A percentile compares a stretch with the other conserved stretches of the same genome.
Conservation (phyloP, 768 basidiomycete species). For the Mycena olivaceomarginata region DNA sequence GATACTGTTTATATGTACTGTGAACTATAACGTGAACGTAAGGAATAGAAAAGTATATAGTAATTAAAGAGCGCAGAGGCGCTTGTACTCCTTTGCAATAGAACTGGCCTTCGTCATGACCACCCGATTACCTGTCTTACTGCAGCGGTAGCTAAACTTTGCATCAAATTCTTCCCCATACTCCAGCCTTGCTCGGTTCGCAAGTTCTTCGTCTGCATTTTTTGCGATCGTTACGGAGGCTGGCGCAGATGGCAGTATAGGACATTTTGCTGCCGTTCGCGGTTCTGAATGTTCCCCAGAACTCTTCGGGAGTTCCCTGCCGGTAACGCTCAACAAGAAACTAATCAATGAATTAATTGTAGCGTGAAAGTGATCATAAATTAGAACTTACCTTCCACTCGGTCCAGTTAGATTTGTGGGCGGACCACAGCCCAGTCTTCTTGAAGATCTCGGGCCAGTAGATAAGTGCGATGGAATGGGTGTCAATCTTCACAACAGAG, state of each 20-base stretch:
- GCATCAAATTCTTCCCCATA: neutral
- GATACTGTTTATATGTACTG: neutral
- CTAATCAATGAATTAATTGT: conserved; percentile 18
- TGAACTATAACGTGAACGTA: neutral
- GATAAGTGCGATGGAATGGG: conserved; percentile 25
- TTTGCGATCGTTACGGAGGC: conserved; percentile 28
- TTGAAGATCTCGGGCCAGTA: conserved; percentile 30
- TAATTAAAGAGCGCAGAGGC: conserved; percentile 27
- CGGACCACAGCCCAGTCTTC: too few species aligned
- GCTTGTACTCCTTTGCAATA: conserved; percentile 39
- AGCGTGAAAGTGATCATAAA: neutral
- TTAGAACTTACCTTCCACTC: neutral
- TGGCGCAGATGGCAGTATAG: conserved; percentile 40
- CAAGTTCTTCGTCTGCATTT: conserved; percentile 30
- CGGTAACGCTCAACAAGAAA: conserved; percentile 42
- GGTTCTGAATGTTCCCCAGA: conserved; percentile 43
- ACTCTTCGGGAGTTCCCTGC: conserved; percentile 31
- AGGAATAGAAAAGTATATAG: neutral
- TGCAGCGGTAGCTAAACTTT: conserved; percentile 44
- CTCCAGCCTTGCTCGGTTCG: conserved; percentile 17
- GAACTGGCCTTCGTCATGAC: conserved; percentile 37
- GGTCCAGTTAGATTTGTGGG: neutral
- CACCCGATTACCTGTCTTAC: neutral
- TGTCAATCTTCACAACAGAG: conserved; percentile 34
- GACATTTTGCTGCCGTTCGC: conserved; percentile 33